phyloP scores from a whole-genome alignment of 129 eudicot genomes.

The Dittrichia graveolens region DNA sequence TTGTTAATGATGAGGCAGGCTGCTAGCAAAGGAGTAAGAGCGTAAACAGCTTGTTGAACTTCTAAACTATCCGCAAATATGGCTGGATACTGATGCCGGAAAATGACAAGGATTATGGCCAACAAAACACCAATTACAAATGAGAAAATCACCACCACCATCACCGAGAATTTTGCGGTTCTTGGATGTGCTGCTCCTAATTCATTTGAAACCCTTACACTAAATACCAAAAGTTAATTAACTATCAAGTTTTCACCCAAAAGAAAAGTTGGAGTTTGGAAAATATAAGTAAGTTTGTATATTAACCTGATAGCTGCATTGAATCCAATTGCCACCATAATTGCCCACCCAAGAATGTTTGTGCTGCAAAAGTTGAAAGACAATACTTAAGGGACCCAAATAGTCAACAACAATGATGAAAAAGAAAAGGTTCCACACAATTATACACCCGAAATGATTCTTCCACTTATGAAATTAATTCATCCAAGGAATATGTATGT shows the following conservation, averaged over 20 bases:
- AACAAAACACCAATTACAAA: constrained; percentile 29
- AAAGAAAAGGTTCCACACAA: too few relatives aligned
- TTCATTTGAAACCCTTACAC: constrained; percentile 57
- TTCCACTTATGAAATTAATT: too few relatives aligned
- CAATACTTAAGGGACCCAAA: not conserved
- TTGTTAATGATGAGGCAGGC: constrained; percentile 40
- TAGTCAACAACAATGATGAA: not conserved
- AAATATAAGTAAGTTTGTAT: not conserved
- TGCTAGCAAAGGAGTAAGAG: constrained; percentile 48
- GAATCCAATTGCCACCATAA: constrained; percentile 54
- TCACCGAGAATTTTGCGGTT: constrained; percentile 51
- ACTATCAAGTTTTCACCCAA: not conserved
- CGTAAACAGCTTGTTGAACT: constrained; percentile 42
- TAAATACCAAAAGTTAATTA: constrained; percentile 8
- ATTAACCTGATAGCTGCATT: constrained; percentile 55
- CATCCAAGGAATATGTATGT: too few relatives aligned
- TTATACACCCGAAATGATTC: too few relatives aligned
- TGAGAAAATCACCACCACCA: constrained; percentile 37
- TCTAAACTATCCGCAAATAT: constrained; percentile 36
- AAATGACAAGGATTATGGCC: constrained; percentile 31
- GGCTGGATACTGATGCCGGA: constrained; percentile 41
- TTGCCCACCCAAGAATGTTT: constrained; percentile 53
- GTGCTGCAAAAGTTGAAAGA: constrained; percentile 40
- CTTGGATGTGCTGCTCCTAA: constrained; percentile 57
- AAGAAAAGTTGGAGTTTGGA: not conserved